Conservation (phyloP, 805 yeast genomes). For the Pichia thaimueangensis region DNA sequence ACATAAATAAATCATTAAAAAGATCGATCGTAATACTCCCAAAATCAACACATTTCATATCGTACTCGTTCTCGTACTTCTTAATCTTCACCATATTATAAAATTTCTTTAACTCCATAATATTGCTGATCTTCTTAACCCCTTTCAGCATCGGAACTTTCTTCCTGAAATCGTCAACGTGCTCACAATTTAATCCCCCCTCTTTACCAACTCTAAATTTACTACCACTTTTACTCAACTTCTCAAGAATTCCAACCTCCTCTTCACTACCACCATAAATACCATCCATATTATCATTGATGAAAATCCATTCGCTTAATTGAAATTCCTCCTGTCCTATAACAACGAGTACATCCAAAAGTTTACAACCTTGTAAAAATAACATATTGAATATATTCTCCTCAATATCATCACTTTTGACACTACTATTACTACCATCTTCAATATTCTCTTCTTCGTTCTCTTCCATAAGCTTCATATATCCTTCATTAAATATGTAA, state of each 20-base stretch:
- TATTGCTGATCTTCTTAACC: slow-evolving; percentile 31
- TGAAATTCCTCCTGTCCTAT: slow-evolving; percentile 73
- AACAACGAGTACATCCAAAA: slow-evolving; percentile 67
- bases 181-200: slow-evolving; percentile 17
- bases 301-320: slow-evolving; percentile 77
- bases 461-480: slow-evolving; percentile 13
- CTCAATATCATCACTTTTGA: slow-evolving; percentile 3
- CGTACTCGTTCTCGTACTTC: slow-evolving; percentile 60
- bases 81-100: slow-evolving; percentile 60
- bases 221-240: slow-evolving; percentile 20
- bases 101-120: slow-evolving; percentile 51
- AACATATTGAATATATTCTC: slow-evolving; percentile 32
- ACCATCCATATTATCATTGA: slow-evolving; percentile 46
- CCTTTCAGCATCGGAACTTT: slow-evolving; percentile 43
- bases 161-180: slow-evolving; percentile 5
- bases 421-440: slow-evolving; percentile 12
- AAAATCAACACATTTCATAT: slow-evolving; percentile 37
- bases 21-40: slow-evolving; percentile 51
- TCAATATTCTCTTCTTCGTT: slow-evolving; percentile 23
- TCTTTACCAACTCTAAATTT: slow-evolving; percentile 11
- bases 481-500: slow-evolving; percentile 32
- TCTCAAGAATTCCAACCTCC: slow-evolving; percentile 32
- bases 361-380: slow-evolving; percentile 59
- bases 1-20: slow-evolving; percentile 47
- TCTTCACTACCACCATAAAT: slow-evolving; percentile 17